These are phyloP conservation scores for Pholiota microspora DNA, from an alignment of 768 basidiomycete genomes.

Conservation along the genomic window DNA sequence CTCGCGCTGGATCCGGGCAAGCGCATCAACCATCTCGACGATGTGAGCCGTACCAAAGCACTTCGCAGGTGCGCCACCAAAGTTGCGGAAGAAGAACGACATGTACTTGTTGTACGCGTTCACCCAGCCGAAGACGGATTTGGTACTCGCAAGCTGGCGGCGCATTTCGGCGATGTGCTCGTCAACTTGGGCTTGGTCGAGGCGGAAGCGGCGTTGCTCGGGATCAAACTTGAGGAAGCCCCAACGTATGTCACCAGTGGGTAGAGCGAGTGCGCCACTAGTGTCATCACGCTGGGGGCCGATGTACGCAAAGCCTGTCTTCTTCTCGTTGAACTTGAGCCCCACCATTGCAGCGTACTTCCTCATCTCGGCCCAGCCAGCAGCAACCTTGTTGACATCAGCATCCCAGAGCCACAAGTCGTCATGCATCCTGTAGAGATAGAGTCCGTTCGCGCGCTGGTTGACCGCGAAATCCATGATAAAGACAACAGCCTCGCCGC, in stretches of 20 bases:
- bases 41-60: constrained; percentile 32
- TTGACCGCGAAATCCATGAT: constrained; percentile 49
- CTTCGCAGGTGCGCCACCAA: constrained; percentile 30
- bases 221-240: constrained; percentile 39
- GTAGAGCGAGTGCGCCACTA: constrained; percentile 20
- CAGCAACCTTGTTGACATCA: constrained; percentile 27
- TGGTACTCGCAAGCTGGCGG: constrained; percentile 32
- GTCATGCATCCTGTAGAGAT: constrained; percentile 44
- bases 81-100: constrained; percentile 35
- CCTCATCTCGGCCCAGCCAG: constrained; percentile 41
- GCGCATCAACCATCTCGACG: constrained; percentile 29
- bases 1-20: constrained; percentile 32
- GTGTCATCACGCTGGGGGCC: constrained; percentile 14
- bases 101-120: constrained; percentile 40
- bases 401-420: constrained; percentile 46
- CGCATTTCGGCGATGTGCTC: constrained; percentile 36
- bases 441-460: constrained; percentile 37
- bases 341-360: constrained; percentile 38
- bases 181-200: constrained; percentile 35
- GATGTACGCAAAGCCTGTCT: constrained; percentile 40
- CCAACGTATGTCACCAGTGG: constrained; percentile 36
- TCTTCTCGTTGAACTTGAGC: constrained; percentile 37
- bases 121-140: constrained; percentile 37
- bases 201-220: constrained; percentile 26
- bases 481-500: constrained; percentile 40